Evolutionary conservation across 768 basidiomycete genomes (phyloP), one percentile per base, ranked within the genome.

Genomic region (Suillus hirtellus): DNA sequence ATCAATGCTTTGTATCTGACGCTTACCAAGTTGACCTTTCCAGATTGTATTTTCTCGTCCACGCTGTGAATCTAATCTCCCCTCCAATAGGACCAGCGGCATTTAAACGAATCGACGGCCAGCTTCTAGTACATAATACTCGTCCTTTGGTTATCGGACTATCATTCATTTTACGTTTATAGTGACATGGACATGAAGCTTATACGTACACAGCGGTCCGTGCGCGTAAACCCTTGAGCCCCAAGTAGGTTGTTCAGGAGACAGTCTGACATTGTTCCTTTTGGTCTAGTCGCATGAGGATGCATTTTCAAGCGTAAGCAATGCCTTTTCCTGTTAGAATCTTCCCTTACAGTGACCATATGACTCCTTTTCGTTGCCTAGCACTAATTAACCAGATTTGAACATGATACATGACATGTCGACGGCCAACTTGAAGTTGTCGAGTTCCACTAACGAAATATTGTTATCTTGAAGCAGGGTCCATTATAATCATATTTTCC

Each of bases 281-380:
- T 56, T 21, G 6, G 35, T 55, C 50, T 52, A 40, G 55, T 58
- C 24, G 5, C 55, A 58, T 24, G 15, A 24, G 38, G 55, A 19
- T 24, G 17, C 38, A 27, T 27, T 40, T 38, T 40, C 9, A 56
- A 17, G 21, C 4, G 9, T 40, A 56, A 56, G 55, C 40, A 7
- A 24, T 10, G 9, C 55, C 24, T 40, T 56, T 56, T 58, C 55
- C 24, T 58, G 27, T 58, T 24, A 40, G 38, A 27, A 58, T 11
- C 17, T 58, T 58, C 37, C 55, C 55, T 40, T 58, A 24, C 34
- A 27, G 17, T 58, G 24, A 40, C 37, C 55, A 17, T 38, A 58
- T 40, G 55, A 58, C 24, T 56, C 17, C 24, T 40, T 42, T 38
- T 58, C 11, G 27, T 42, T 42, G 6, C 9, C 31, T 34, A 42